Base-by-base conservation (phyloP, 129 eudicot genomes). In the Heracleum sosnowskyi region DNA sequence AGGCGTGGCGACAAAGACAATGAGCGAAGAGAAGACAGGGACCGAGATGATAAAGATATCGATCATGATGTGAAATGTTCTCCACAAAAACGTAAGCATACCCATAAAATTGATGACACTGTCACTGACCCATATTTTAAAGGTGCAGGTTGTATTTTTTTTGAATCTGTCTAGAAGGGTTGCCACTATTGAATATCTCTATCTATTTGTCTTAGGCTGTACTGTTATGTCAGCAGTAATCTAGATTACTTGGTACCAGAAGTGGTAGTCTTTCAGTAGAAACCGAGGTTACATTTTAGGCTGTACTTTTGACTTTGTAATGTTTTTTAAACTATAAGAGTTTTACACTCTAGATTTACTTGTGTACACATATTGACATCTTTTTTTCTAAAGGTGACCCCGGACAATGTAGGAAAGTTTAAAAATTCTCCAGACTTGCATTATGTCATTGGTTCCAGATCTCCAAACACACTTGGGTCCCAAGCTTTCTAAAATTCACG, bases 51-150 rank as follows among this genome's bases (percentile, higher is more conserved):
- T 78, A 82, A 76, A 64, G 84, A 80, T 64, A 69, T 70, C 73
- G 84, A 81, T 42, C 81, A 79, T 64, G 86, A 74, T 46, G 78
- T 78, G 11, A 83, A 76, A 73, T 77, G 51, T 82, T 66, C 79
- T 62, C 66, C 82, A 70, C 88, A 79, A 35, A 85, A 81, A 71
- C 78, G 81, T 34, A 89, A 89, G 84, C 72, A 85, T 85, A 85
- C 82, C 80, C 42, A 34, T 82, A 75, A 84, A 60, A 74, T 78
- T 83, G 93, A 89, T 68, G 97, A 87, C 66, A 76, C 70, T 79
- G 88, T 80, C 73, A 78, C 80, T 63, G 91, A 88, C 78, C 86
- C 80, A 76, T 87, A 85, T 78, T 80, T 68, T 71, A 83, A 85
- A 82, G 92, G 91, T 89, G 83, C 74, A 76, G 84, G 42, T 3